Evolutionary conservation across 2,329 filamentous ascomycete genomes (phyloP), one percentile per base, ranked within the genome.

Genomic region (Bipolaris oryzae): DNA sequence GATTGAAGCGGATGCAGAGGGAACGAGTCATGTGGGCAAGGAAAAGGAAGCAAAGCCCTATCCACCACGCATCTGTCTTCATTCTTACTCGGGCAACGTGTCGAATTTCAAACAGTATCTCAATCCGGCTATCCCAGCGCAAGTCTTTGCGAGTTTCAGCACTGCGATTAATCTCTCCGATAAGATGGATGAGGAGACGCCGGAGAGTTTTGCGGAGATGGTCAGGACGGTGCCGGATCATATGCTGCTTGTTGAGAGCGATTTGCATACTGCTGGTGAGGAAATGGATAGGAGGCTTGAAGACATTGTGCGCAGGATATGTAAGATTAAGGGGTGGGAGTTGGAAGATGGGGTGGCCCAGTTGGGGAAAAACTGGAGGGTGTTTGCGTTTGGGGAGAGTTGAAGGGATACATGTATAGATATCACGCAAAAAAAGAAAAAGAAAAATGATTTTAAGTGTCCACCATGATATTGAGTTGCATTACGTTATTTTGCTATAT

Each of bases 81-180:
- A 99, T 76, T 97, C 93, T 0, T 99, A 92, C 76, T 96, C 90
- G 45, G 94, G 92, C 0, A 84, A 89, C 5, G 81, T 86, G 10
- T 88, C 95, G 54, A 84, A 88, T 31, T 78, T 97, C 35, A 88
- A 85, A 62, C 92, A 92, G 74, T 98, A 96, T 69, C 78, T 92
- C 45, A 83, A 89, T 61, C 85, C 86, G 1, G 81, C 84, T 1
- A 86, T 95, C 7, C 94, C 94, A 0, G 86, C 87, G 0, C 82
- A 86, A 15, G 83, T 98, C 18, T 99, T 88, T 76, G 93, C 96
- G 67, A 96, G 92, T 1, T 96, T 98, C 72, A 97, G 92, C 1
- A 83, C 83, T 0, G 87, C 87, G 5, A 89, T 99, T 67, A 99
- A 98, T 71, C 84, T 93, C 67, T 82, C 83, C 2, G 68, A 74